Base-by-base conservation (phyloP, 352 stramenopile species). In the Phytophthora ohioensis region DNA sequence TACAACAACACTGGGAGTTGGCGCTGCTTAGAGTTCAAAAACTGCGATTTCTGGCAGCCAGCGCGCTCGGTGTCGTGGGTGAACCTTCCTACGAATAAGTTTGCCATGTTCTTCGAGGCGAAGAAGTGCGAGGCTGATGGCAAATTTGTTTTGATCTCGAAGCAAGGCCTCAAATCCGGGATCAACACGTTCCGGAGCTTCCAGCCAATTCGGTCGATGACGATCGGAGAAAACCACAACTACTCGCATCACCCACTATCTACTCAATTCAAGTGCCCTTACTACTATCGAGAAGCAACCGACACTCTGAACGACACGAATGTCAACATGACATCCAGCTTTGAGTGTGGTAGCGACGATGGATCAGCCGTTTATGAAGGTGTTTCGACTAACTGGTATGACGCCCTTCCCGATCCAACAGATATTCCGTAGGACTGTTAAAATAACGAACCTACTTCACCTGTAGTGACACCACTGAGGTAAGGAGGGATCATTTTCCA, bases 371-470 rank as follows among this genome's bases (percentile, higher is more conserved):
- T 32, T 2, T 46, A 43, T 32, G 30, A 21, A 11, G 45, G 53
- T n/a, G 2, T 62, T 3, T 68, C 48, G 27, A 48, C 49, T n/a
- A 69, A 67, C 31, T 67, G 59, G 59, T 38, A 36, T 30, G 58
- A 45, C 11, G 35, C n/a, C 5, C 45, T 57, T 30, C 17, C 58
- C 15, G 39, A n/a, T 4, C 2, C 38, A 39, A 13, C 21, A 27
- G 21, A 27, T 27, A 27, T 27, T 27, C 21, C 21, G 21, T 27
- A 27, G 21, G 21, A 27, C 21, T 27, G 21, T 27, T 27, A 2
- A 27, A 27, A 2, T 27, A 27, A 27, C 21, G 21, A 27, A 27
- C 21, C 21, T 27, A 27, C 21, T 27, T 27, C 21, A 27, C 21
- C 21, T 1, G 21, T 27, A 27, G 21, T 27, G 21, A 27, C 21